phyloP scores from a whole-genome alignment of 2,329 filamentous ascomycete genomes.

The Mollisiaceae sp. region DNA sequence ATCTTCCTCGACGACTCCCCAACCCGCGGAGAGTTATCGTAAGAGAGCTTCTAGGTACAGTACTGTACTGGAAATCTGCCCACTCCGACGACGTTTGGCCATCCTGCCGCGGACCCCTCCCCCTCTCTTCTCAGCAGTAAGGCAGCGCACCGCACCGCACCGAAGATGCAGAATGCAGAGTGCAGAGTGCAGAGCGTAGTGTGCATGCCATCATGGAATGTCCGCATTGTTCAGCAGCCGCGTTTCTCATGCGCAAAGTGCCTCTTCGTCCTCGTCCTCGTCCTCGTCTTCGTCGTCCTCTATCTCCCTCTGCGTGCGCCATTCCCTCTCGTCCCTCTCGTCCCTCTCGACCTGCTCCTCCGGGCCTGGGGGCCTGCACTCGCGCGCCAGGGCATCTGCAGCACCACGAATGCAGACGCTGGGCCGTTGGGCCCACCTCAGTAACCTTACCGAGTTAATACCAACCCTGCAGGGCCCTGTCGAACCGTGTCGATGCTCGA shows the following conservation, averaged over 20 bases:
- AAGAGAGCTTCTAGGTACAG: neutral
- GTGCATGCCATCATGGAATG: neutral
- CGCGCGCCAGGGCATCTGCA: neutral
- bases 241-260: neutral
- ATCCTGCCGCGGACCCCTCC: neutral
- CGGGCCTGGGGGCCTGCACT: slow-evolving; percentile 1
- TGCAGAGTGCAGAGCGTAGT: neutral
- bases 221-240: neutral
- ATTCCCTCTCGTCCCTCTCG: neutral
- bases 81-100: neutral
- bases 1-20: neutral
- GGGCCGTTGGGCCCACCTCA: neutral
- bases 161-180: neutral
- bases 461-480: too few relatives aligned
- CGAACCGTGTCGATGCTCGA: too few relatives aligned
- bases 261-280: neutral
- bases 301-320: neutral
- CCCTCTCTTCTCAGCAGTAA: too few relatives aligned
- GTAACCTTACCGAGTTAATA: too few relatives aligned
- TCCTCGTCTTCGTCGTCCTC: neutral
- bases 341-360: slow-evolving; percentile 11
- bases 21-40: neutral
- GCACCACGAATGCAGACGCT: neutral
- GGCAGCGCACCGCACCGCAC: neutral
- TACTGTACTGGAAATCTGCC: neutral